phyloP scores from a whole-genome alignment of 2,329 filamentous ascomycete species.

The Meredithiella fracta region DNA sequence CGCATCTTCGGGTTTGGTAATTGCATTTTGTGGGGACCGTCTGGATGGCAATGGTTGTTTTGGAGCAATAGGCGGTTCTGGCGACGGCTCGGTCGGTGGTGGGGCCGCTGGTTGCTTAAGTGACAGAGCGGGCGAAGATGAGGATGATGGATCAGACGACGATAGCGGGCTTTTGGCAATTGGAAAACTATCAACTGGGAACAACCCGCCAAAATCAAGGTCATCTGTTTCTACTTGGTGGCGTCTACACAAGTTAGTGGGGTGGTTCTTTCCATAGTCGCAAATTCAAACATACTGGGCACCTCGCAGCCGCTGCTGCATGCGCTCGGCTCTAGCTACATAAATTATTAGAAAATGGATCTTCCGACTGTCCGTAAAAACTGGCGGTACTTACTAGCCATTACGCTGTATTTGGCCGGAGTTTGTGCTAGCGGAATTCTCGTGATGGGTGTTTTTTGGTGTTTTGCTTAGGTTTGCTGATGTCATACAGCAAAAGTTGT shows the following conservation, averaged over 20 bases:
- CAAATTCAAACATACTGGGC: constrained; percentile 34
- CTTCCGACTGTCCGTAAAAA: background rate
- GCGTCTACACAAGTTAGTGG: constrained; percentile 23
- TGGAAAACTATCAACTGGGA: constrained; percentile 9
- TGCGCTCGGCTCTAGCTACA: constrained; percentile 36
- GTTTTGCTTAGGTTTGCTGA: background rate
- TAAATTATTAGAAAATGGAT: background rate
- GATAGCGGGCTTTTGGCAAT: background rate
- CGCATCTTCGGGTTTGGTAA: background rate
- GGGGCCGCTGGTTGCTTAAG: background rate
- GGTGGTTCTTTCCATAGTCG: background rate
- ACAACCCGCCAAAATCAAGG: constrained; percentile 31
- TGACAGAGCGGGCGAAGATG: background rate
- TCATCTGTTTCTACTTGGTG: constrained; percentile 36
- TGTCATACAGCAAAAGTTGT: constrained; percentile 7
- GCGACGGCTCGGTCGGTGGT: background rate
- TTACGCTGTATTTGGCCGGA: constrained; percentile 2
- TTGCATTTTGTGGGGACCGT: background rate
- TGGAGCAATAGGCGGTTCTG: background rate
- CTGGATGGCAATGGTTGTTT: background rate
- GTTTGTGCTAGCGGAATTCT: background rate
- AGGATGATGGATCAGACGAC: constrained; percentile 1
- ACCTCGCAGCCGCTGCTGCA: constrained; percentile 48
- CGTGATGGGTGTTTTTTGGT: background rate
- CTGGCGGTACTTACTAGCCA: constrained; percentile 8